These are phyloP conservation scores for Xerocomus amazonicus DNA, from an alignment of 1,284 basidiomycete species.

Conservation along the genomic window DNA sequence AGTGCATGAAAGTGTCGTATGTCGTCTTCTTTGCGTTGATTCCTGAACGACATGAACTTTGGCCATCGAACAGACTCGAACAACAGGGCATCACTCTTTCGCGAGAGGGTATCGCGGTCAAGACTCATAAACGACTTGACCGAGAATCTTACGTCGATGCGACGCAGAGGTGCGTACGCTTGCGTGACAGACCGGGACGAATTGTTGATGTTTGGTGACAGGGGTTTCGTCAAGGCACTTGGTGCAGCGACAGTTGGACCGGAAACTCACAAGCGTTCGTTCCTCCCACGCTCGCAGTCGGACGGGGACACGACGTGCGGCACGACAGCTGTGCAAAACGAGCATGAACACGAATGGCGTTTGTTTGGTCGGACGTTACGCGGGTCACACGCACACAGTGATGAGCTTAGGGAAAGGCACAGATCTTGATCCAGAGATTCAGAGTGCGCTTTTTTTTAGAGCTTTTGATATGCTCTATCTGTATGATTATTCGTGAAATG, in stretches of 20 bases:
- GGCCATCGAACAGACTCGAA: constrained; percentile 42
- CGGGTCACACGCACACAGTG: neutral
- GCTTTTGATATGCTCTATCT: no score
- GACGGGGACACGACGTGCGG: neutral
- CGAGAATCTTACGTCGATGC: constrained; percentile 65
- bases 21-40: neutral
- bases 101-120: constrained; percentile 55
- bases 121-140: constrained; percentile 55
- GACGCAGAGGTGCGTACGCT: constrained; percentile 53
- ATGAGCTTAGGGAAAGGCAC: neutral
- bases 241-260: constrained; percentile 21
- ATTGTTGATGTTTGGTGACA: constrained; percentile 1
- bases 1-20: constrained; percentile 48
- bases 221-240: constrained; percentile 27
- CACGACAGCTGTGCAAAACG: neutral
- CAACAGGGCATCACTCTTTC: constrained; percentile 54
- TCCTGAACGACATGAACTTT: neutral
- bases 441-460: no score
- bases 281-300: constrained; percentile 3
- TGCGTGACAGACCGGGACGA: no score
- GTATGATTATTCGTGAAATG: no score
- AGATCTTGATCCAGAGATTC: no score
- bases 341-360: neutral
- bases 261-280: constrained; percentile 8
- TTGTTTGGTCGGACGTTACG: constrained; percentile 1